Base-by-base conservation (phyloP, 1,284 basidiomycete genomes). In the Cutaneotrichosporon mucoides region DNA sequence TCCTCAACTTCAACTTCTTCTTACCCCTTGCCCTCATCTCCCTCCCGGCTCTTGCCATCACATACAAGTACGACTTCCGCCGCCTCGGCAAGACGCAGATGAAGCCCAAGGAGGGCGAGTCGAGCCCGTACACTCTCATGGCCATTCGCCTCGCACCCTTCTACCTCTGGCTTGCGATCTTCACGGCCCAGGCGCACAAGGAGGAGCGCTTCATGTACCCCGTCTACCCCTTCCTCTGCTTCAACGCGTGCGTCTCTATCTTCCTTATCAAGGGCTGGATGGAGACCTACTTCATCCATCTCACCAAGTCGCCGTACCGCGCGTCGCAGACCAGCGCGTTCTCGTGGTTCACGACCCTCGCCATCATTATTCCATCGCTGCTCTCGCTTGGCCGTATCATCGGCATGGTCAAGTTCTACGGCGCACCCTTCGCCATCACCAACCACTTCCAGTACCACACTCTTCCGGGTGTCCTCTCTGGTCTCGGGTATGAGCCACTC, bases 131-230 rank as follows among this genome's bases (percentile, higher is more conserved):
- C 71, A 86, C 83, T 0, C 78, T 94, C 36, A 80, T 98, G 44
- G 83, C 83, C 0, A 71, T 94, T 56, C 84, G 94, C 46, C 80
- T 98, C 13, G 77, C 84, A 6, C 93, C 93, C 1, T 84, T 95
- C 68, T 98, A 99, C 79, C 68, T 97, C 35, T 99, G 96, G 94
- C 72, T 89, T 50, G 83, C 76, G 3, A 86, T 96, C 64, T 80
- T 99, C 64, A 86, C 85, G 7, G 64, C 82, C 2, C 96, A 99
- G 78, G 79, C 88, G 5, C 96, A 99, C 80, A 99, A 99, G 80
- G 96, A 99, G 77, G 96, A 99, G 75, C 83, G 96, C 33, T 99
- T 99, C 81, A 89, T 99, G 87, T 99, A 88, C 78, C 95, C 96
- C 1, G 88, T 86, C 1, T 99, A 97, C 77, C 88, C 92, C 0